These are phyloP conservation scores for Talaromyces trachyspermus DNA, from an alignment of 495 filamentous ascomycete species.

Conservation along the genomic window DNA sequence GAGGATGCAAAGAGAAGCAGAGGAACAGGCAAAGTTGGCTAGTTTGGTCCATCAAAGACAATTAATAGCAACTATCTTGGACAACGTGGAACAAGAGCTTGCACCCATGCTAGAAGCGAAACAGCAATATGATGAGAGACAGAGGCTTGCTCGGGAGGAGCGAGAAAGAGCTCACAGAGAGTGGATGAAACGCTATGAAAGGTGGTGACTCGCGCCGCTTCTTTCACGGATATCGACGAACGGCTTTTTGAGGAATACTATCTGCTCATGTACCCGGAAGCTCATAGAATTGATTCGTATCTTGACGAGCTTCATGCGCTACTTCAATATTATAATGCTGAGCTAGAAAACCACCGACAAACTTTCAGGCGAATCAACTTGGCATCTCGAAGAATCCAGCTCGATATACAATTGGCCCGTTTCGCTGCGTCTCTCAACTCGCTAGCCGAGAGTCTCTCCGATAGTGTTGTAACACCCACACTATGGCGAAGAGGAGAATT, in stretches of 20 bases:
- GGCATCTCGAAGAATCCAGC: background rate
- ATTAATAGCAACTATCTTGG: background rate
- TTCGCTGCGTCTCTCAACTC: background rate
- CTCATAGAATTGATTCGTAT: too few species aligned
- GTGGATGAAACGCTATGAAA: conserved; percentile 2
- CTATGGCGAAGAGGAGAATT: background rate
- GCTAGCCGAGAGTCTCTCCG: background rate
- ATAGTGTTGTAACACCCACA: background rate
- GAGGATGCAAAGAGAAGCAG: background rate
- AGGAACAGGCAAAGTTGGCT: too few species aligned
- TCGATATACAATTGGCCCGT: background rate
- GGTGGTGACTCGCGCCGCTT: background rate
- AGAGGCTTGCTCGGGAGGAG: background rate
- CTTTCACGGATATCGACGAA: background rate
- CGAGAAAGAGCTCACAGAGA: background rate
- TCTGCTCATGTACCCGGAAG: background rate
- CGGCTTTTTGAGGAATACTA: background rate
- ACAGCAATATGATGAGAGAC: background rate
- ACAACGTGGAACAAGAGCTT: too few species aligned
- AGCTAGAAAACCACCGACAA: background rate
- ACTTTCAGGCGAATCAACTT: background rate
- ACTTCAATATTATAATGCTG: background rate
- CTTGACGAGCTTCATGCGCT: background rate
- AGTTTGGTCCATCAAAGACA: too few species aligned
- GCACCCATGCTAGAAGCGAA: background rate